These are phyloP conservation scores for Draba incana DNA, from an alignment of 345 rosid species.

Conservation along the genomic window DNA sequence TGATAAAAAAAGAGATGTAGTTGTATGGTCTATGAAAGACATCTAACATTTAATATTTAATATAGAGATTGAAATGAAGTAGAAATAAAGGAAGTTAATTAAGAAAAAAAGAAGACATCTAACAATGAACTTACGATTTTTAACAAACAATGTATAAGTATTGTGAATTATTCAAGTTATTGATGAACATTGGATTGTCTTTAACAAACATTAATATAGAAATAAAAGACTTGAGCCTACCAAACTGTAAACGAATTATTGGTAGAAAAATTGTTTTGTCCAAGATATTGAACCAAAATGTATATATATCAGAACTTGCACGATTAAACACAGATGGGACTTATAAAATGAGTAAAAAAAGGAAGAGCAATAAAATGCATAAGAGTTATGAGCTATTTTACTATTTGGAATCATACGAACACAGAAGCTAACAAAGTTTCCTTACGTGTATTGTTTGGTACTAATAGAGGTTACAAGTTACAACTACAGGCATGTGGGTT, in stretches of 20 bases:
- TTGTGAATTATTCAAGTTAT: too few relatives aligned
- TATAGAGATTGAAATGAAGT: too few relatives aligned
- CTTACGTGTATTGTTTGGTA: slow-evolving; percentile 15
- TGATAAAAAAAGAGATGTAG: too few relatives aligned
- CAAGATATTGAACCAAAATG: background rate
- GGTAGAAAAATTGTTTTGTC: background rate
- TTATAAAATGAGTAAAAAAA: background rate
- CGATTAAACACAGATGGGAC: background rate
- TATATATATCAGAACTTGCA: background rate
- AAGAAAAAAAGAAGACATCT: too few relatives aligned
- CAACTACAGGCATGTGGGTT: background rate
- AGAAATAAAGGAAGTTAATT: too few relatives aligned
- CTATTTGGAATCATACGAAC: slow-evolving; percentile 6
- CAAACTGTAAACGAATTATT: background rate
- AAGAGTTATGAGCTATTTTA: background rate
- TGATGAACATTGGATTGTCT: too few relatives aligned
- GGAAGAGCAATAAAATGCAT: background rate
- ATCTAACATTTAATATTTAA: too few relatives aligned
- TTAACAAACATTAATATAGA: too few relatives aligned
- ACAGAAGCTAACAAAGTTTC: slow-evolving; percentile 7
- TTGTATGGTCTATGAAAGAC: too few relatives aligned
- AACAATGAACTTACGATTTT: too few relatives aligned
- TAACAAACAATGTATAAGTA: too few relatives aligned
- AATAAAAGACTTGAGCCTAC: background rate
- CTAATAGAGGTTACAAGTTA: background rate